Percentiles rank a stretch among this genome's conserved stretches.
Evolutionary conservation across 768 basidiomycete genomes (phyloP).

Genomic region (Ramaria sp.): DNA sequence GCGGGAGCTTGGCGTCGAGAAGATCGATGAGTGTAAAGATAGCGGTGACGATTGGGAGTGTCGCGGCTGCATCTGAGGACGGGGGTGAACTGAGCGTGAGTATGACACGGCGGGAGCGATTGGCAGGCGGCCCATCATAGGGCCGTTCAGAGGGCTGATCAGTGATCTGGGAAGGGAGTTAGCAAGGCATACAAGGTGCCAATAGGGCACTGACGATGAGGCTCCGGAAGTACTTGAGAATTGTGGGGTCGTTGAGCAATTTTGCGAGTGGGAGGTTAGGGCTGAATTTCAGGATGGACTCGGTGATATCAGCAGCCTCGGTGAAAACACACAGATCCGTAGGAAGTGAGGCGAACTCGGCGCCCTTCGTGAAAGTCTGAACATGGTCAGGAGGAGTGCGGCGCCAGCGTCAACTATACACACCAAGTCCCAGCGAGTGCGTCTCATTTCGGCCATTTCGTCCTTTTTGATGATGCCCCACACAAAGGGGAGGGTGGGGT

Average conservation of each 20-base stretch:
- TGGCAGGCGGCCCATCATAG: slow-evolving; percentile 28
- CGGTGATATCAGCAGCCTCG: slow-evolving; percentile 84
- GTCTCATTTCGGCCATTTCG: slow-evolving; percentile 57
- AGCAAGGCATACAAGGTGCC: slow-evolving; percentile 1
- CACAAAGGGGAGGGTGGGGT: slow-evolving; percentile 55
- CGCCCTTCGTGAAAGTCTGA: slow-evolving; percentile 76
- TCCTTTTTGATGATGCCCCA: slow-evolving; percentile 80
- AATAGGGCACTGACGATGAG: slow-evolving; percentile 48
- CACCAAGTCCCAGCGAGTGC: slow-evolving; percentile 80
- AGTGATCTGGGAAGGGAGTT: slow-evolving; percentile 41
- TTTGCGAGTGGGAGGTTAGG: slow-evolving; percentile 38
- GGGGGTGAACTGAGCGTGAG: slow-evolving; percentile 53
- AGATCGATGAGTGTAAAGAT: slow-evolving; percentile 70
- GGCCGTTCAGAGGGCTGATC: slow-evolving; percentile 80
- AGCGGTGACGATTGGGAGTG: slow-evolving; percentile 50
- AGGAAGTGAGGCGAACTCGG: slow-evolving; percentile 55
- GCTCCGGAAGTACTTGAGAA: slow-evolving; percentile 73
- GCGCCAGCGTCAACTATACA: slow-evolving; percentile 20
- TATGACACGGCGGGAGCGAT: slow-evolving; percentile 64
- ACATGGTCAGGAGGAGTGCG: slow-evolving; percentile 1
- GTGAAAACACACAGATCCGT: slow-evolving; percentile 60
- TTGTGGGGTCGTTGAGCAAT: slow-evolving; percentile 52
- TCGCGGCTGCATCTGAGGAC: slow-evolving; percentile 34
- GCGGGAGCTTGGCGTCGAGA: slow-evolving; percentile 37
- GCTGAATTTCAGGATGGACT: slow-evolving; percentile 56